These are phyloP conservation scores for Podaxis mareebaensis DNA, from an alignment of 768 basidiomycete genomes.

Conservation along the genomic window DNA sequence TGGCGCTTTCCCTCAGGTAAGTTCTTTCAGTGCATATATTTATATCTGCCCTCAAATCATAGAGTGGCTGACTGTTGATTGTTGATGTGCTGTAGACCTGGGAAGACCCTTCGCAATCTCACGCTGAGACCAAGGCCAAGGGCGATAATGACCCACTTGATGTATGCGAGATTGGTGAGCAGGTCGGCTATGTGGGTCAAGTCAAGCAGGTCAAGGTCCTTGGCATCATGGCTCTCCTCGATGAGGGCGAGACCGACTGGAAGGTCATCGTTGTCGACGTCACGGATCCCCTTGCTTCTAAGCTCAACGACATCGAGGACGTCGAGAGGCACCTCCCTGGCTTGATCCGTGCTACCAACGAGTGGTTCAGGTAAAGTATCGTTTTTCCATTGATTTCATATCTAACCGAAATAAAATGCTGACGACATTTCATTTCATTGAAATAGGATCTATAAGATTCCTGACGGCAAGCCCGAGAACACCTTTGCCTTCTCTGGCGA, in stretches of 20 bases:
- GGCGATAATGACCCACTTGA: conserved; percentile 99
- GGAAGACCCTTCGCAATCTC: conserved; percentile 87
- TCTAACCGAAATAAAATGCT: neutral
- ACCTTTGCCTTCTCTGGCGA: conserved; percentile 99
- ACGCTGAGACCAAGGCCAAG: conserved; percentile 97
- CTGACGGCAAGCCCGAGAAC: conserved; percentile 96
- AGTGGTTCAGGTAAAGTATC: conserved; percentile 86
- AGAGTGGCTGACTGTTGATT: neutral
- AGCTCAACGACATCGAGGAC: conserved; percentile 98
- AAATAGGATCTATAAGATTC: conserved; percentile 90
- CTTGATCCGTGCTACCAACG: conserved; percentile 94
- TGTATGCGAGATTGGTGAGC: conserved; percentile 99
- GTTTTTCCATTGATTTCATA: neutral
- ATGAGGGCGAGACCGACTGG: conserved; percentile 99
- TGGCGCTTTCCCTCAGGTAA: conserved; percentile 95
- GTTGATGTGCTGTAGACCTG: conserved; percentile 66
- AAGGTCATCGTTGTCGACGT: conserved; percentile 99
- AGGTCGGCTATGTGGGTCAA: conserved; percentile 95
- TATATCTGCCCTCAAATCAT: neutral
- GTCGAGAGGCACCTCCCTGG: conserved; percentile 98
- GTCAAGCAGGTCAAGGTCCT: conserved; percentile 99
- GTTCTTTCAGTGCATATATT: conserved; percentile 23
- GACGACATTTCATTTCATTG: conserved; percentile 11
- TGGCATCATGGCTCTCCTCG: conserved; percentile 98
- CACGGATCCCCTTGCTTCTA: conserved; percentile 90